These are phyloP conservation scores for Apodospora peruviana DNA, from an alignment of 495 filamentous ascomycete genomes.

Conservation along the genomic window DNA sequence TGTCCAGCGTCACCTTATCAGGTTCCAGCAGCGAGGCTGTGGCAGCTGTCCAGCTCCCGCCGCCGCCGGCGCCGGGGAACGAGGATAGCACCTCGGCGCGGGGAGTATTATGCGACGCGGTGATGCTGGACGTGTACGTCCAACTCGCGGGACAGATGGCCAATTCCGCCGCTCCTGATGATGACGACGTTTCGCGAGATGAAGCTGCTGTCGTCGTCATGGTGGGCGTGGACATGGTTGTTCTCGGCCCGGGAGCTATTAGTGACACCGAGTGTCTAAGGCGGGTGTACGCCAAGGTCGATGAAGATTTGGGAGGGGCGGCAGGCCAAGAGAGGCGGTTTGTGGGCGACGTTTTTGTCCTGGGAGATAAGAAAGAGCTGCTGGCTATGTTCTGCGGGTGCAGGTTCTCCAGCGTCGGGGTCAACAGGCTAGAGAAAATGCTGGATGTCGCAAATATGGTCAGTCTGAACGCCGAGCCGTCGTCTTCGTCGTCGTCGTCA, in stretches of 20 bases:
- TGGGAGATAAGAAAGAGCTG: too few species aligned
- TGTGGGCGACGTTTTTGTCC: neutral
- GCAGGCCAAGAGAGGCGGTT: neutral
- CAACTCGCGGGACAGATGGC: neutral
- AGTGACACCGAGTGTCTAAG: too few species aligned
- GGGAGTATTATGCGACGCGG: neutral
- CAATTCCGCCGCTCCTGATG: neutral
- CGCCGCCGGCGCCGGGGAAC: too few species aligned
- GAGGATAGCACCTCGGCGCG: neutral
- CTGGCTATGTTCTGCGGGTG: too few species aligned
- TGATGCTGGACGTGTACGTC: neutral
- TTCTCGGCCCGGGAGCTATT: neutral
- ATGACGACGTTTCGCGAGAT: neutral
- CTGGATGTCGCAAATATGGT: too few species aligned
- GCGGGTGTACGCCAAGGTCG: neutral
- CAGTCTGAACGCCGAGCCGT: too few species aligned
- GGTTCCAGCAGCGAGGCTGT: neutral
- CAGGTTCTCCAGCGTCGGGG: too few species aligned
- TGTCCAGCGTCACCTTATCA: neutral
- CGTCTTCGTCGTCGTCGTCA: too few species aligned
- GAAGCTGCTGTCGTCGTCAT: too few species aligned
- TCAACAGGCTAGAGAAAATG: too few species aligned
- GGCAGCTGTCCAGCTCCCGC: neutral
- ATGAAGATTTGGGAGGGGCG: too few species aligned
- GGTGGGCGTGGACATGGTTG: too few species aligned